Conservation (phyloP, 2,329 filamentous ascomycete species). For the Grosmannia clavigera region DNA sequence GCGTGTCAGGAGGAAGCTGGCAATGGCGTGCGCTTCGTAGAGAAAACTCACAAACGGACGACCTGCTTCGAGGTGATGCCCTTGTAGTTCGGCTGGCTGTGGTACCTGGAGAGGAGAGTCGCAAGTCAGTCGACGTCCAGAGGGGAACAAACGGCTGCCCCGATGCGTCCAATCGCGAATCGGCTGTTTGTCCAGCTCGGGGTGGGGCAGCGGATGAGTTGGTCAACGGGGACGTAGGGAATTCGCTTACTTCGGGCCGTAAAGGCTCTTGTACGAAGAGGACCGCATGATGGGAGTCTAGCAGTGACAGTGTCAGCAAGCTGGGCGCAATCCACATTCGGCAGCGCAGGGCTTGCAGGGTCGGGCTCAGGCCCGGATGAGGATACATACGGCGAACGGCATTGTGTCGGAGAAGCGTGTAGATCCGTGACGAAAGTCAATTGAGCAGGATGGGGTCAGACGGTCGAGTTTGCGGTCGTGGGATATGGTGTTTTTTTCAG, state of each 20-base stretch:
- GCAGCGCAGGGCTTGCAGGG: background rate
- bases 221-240: background rate
- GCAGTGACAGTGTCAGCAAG: background rate
- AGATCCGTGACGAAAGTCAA: background rate
- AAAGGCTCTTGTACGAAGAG: constrained; percentile 44
- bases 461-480: background rate
- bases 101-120: constrained; percentile 34
- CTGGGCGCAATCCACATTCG: background rate
- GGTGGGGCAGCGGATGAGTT: background rate
- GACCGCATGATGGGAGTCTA: constrained; percentile 35
- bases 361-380: background rate
- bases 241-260: constrained; percentile 51
- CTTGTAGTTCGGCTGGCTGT: constrained; percentile 40
- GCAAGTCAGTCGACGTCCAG: background rate
- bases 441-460: background rate
- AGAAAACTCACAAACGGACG: constrained; percentile 16
- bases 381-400: constrained; percentile 18
- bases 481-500: background rate
- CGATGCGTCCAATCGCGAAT: background rate
- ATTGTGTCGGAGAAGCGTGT: constrained; percentile 11
- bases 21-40: background rate
- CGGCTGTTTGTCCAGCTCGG: background rate
- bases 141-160: background rate
- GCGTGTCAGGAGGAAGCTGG: background rate
- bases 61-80: constrained; percentile 32